These are phyloP conservation scores for Microsporum canis DNA, from an alignment of 2,329 filamentous ascomycete genomes.

Conservation along the genomic window DNA sequence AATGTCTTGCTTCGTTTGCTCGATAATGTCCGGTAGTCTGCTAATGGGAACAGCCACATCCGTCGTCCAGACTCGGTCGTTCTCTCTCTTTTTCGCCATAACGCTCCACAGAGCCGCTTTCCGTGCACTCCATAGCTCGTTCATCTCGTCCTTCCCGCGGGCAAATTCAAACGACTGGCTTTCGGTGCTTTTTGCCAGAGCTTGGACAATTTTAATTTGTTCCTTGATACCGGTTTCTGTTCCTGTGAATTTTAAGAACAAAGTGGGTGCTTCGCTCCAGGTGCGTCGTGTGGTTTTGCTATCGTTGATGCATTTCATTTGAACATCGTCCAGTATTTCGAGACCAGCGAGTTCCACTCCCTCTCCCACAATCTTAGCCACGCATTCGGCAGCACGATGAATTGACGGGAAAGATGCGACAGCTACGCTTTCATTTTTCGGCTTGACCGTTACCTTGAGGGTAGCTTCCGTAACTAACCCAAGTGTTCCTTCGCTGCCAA, in stretches of 20 bases:
- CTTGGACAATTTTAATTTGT: slow-evolving; percentile 50
- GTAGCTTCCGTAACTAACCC: slow-evolving; percentile 86
- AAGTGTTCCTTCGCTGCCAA: slow-evolving; percentile 83
- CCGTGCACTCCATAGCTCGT: slow-evolving; percentile 62
- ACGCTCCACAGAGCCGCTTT: slow-evolving; percentile 66
- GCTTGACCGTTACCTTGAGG: slow-evolving; percentile 72
- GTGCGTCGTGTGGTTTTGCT: slow-evolving; percentile 36
- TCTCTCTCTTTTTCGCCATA: slow-evolving; percentile 51
- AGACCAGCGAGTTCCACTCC: slow-evolving; percentile 83
- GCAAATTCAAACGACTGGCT: slow-evolving; percentile 59
- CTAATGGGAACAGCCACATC: slow-evolving; percentile 71
- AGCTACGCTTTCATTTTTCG: slow-evolving; percentile 68
- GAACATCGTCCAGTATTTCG: slow-evolving; percentile 82
- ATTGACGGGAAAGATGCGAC: slow-evolving; percentile 56
- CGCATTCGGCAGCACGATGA: slow-evolving; percentile 64
- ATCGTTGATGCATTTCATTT: slow-evolving; percentile 62
- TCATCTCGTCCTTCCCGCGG: slow-evolving; percentile 50
- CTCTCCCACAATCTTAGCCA: slow-evolving; percentile 64
- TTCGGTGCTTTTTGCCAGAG: slow-evolving; percentile 44
- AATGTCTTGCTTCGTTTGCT: slow-evolving; percentile 56
- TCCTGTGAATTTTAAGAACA: slow-evolving; percentile 67
- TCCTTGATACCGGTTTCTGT: slow-evolving; percentile 53
- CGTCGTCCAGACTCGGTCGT: slow-evolving; percentile 62
- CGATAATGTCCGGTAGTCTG: slow-evolving; percentile 59
- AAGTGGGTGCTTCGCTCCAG: slow-evolving; percentile 59